A percentile compares a stretch with the other conserved stretches of the same genome.
phyloP scores from a whole-genome alignment of 257 asterid genomes.

The Solanum bulbocastanum region DNA sequence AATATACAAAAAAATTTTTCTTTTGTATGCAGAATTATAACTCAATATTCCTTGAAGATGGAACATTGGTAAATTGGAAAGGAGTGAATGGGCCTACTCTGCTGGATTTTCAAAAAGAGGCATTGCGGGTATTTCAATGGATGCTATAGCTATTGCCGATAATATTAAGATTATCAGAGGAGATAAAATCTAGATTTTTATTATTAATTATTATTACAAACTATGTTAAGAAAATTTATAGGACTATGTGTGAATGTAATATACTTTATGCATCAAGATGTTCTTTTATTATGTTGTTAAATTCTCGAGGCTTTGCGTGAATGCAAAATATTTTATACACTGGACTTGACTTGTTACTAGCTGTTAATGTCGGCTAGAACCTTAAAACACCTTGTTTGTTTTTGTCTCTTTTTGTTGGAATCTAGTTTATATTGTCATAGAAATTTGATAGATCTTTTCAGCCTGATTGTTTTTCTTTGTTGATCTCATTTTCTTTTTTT shows the following conservation, averaged over 20 bases:
- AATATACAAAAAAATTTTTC: background rate
- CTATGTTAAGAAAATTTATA: background rate
- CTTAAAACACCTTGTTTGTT: background rate
- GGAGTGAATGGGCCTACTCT: background rate
- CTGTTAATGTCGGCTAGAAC: background rate
- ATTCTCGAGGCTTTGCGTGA: background rate
- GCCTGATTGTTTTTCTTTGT: background rate
- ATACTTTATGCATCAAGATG: background rate
- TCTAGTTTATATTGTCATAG: background rate
- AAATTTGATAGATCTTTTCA: background rate
- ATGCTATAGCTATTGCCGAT: background rate
- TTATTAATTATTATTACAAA: background rate
- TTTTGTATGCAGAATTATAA: background rate
- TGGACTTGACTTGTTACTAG: background rate
- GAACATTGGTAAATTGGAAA: background rate
- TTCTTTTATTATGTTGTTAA: background rate
- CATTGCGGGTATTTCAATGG: background rate
- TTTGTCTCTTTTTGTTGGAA: background rate
- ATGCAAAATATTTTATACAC: background rate
- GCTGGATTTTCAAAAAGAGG: background rate
- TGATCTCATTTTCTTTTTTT: background rate
- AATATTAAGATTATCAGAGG: background rate
- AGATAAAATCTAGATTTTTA: background rate
- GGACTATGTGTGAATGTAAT: background rate
- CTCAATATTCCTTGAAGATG: background rate